These are phyloP conservation scores for Silene latifolia DNA, from an alignment of 148 eudicot genomes.

Conservation along the genomic window DNA sequence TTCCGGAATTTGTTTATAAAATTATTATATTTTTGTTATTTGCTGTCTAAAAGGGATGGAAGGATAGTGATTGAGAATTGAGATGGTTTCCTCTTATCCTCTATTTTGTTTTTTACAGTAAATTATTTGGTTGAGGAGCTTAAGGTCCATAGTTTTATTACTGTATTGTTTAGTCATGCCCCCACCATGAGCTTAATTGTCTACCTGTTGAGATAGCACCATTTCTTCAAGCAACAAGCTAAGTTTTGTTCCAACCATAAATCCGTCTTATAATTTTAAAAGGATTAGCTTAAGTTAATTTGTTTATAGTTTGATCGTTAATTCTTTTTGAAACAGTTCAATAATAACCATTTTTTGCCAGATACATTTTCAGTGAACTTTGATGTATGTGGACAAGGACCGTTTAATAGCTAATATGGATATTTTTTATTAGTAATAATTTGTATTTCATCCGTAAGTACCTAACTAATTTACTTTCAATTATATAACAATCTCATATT, in stretches of 20 bases:
- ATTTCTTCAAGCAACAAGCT: neutral
- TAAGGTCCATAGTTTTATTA: neutral
- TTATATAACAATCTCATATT: too few species aligned
- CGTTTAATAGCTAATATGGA: too few species aligned
- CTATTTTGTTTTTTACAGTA: neutral
- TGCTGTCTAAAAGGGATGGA: slow-evolving; percentile 18
- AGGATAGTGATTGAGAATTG: slow-evolving; percentile 41
- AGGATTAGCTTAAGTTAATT: too few species aligned
- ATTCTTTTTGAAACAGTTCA: too few species aligned
- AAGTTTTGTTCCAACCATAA: neutral
- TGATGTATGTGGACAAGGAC: too few species aligned
- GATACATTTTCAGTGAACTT: too few species aligned
- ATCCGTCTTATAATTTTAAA: neutral
- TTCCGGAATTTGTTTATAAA: too few species aligned
- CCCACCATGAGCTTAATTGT: neutral
- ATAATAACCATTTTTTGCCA: too few species aligned
- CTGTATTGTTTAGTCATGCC: neutral
- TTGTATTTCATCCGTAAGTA: too few species aligned
- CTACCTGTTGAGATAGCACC: neutral
- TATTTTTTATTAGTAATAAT: too few species aligned
- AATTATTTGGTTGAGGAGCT: neutral
- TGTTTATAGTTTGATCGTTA: too few species aligned
- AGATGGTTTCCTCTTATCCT: slow-evolving; percentile 20
- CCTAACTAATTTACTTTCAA: too few species aligned
- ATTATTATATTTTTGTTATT: neutral